Percentiles rank a stretch among this genome's conserved stretches.
phyloP scores from a whole-genome alignment of 108 stramenopile species.

The Nitzschia sp. region DNA sequence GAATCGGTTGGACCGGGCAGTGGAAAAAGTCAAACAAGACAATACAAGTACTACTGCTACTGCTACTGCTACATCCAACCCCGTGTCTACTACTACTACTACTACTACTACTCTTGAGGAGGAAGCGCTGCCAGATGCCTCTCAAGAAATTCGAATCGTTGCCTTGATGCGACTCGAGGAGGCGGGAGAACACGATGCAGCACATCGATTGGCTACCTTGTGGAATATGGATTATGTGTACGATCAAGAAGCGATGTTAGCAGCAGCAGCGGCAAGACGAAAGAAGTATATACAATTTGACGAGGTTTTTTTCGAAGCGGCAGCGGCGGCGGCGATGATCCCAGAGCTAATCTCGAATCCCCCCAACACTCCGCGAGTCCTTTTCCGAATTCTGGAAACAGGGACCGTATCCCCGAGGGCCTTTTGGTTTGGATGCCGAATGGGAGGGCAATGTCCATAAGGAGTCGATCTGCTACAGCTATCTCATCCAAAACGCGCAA shows the following conservation, averaged over 20 bases:
- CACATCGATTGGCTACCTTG: constrained; percentile 52
- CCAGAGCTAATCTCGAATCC: constrained; percentile 51
- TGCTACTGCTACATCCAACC: no score
- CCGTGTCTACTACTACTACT: no score
- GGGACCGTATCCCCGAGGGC: constrained; percentile 8
- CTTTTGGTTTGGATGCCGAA: constrained; percentile 73
- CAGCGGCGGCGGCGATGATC: constrained; percentile 3
- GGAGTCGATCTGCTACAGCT: constrained; percentile 68
- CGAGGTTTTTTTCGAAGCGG: constrained; percentile 33
- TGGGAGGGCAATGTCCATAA: constrained; percentile 55
- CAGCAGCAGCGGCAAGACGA: constrained; percentile 45
- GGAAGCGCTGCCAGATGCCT: no score
- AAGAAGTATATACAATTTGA: constrained; percentile 72
- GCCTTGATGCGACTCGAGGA: constrained; percentile 50
- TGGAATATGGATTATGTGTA: constrained; percentile 59
- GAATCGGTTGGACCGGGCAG: constrained; percentile 61
- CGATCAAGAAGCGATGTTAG: constrained; percentile 45
- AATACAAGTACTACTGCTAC: no score
- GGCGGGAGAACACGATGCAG: constrained; percentile 44
- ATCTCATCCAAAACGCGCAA: constrained; percentile 32
- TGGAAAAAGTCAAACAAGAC: no score
- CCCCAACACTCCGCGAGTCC: constrained; percentile 21
- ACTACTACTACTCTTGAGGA: no score
- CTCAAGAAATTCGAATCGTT: constrained; percentile 52
- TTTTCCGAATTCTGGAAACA: constrained; percentile 27